Evolutionary conservation across 345 rosid genomes (phyloP).

Genomic region (sweet orange (Citrus sinensis)): DNA sequence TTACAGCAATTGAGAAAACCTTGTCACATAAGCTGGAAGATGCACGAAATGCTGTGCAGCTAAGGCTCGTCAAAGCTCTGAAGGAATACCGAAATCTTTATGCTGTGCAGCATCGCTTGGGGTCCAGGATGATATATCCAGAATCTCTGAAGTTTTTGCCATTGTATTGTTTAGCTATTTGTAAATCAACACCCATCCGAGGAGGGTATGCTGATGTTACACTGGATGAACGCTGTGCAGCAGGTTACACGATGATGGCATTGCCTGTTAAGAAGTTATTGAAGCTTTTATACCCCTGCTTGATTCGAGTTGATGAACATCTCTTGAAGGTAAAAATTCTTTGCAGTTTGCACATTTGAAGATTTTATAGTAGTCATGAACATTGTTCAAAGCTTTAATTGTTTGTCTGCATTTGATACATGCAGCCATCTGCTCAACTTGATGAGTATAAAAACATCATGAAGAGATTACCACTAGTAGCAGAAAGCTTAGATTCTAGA

Average conservation of each 20-base stretch:
- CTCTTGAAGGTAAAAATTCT: constrained; percentile 57
- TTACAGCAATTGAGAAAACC: constrained; percentile 93
- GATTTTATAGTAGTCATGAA: background rate
- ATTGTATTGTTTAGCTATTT: constrained; percentile 80
- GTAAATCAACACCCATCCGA: constrained; percentile 78
- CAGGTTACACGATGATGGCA: constrained; percentile 95
- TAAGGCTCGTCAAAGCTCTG: constrained; percentile 85
- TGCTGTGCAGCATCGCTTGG: constrained; percentile 93
- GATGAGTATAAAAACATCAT: constrained; percentile 37
- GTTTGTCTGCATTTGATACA: constrained; percentile 20
- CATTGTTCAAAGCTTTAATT: background rate
- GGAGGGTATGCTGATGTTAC: constrained; percentile 88
- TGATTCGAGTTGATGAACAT: constrained; percentile 80
- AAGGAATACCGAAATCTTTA: constrained; percentile 86
- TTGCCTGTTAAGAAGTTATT: constrained; percentile 80
- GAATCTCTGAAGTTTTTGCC: constrained; percentile 82
- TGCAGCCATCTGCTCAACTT: constrained; percentile 60
- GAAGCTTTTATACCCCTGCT: constrained; percentile 84
- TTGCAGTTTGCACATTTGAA: background rate
- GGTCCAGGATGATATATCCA: constrained; percentile 91
- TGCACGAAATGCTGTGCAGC: constrained; percentile 71
- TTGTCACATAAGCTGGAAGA: constrained; percentile 89
- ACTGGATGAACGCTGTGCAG: constrained; percentile 94
- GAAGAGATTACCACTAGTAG: constrained; percentile 65
- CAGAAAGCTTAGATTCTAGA: constrained; percentile 85